Base-by-base conservation (phyloP, 768 basidiomycete genomes). In the Kwoniella sp. region DNA sequence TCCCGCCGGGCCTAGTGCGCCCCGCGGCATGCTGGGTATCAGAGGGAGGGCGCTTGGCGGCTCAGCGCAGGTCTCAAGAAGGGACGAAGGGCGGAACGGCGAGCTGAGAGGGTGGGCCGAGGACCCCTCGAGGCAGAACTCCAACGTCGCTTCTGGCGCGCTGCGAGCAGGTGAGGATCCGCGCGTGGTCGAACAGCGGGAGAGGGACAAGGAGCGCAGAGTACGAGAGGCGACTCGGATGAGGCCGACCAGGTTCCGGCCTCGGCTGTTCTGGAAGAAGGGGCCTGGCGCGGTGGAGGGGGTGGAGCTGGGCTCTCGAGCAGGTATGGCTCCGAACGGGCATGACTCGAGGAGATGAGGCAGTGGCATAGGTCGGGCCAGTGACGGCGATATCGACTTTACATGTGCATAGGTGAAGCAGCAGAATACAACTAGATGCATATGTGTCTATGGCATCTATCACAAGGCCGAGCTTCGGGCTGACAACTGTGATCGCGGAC, bases 191-290 rank as follows among this genome's bases (percentile, higher is more conserved):
- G 31, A 32, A 32, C n/a, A 27, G 8, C 23, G 47, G 26, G 17
- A 27, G 45, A 46, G 23, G 42, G 40, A 36, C 43, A 47, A 46
- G 20, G 50, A 44, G 28, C 5, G 54, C 15, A 26, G 51, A 15
- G 34, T 48, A 41, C 25, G 41, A 49, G 44, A 67, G 46, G 41
- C 49, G 46, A n/a, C 44, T 5, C 39, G 28, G 28, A 48, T 63
- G 50, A 48, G 46, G 39, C 58, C 48, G 46, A 69, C 69, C 5
- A 56, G 23, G 39, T 45, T 32, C 19, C 40, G 64, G 41, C 69
- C 69, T 14, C 44, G 39, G 22, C 40, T 71, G 45, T 57, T 59
- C 15, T 71, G 56, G 51, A 55, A 59, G 31, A 65, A 71, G 56
- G 67, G 62, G 1, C 67, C 67, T 11, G 66, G 63, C 11, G 62